Evolutionary conservation across 768 basidiomycete species (phyloP).

Genomic region (Calocybe indica): DNA sequence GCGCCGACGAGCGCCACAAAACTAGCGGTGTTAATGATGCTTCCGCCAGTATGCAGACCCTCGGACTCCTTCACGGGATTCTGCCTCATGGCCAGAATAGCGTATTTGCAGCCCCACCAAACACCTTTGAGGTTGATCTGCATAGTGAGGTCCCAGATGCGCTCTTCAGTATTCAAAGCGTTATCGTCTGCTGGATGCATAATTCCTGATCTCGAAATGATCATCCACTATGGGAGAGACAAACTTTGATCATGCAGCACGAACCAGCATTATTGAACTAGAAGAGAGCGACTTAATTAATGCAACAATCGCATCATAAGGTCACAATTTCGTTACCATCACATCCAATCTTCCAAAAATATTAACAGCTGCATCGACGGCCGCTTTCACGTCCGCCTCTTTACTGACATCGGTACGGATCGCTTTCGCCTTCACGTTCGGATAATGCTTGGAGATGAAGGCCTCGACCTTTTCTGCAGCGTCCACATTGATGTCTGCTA

Average conservation of each 20-base stretch:
- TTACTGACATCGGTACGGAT: constrained; percentile 84
- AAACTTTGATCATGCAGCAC: constrained; percentile 7
- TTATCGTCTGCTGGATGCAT: constrained; percentile 97
- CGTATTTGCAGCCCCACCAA: constrained; percentile 99
- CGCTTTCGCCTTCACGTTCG: constrained; percentile 63
- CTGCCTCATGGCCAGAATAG: constrained; percentile 92
- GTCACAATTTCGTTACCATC: constrained; percentile 57
- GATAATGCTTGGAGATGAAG: constrained; percentile 59
- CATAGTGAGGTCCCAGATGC: constrained; percentile 93
- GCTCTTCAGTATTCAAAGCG: constrained; percentile 94
- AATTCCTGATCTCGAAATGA: constrained; percentile 54
- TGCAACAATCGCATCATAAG: neutral
- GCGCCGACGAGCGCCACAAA: constrained; percentile 96
- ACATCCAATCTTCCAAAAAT: constrained; percentile 93
- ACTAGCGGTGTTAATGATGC: constrained; percentile 97
- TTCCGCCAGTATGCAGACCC: constrained; percentile 76
- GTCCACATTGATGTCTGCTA: constrained; percentile 80
- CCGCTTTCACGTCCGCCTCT: constrained; percentile 78
- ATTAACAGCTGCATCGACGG: constrained; percentile 73
- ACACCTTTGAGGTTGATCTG: constrained; percentile 97
- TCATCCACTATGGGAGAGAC: neutral
- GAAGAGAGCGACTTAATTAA: neutral
- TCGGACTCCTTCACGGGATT: constrained; percentile 81
- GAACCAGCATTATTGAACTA: constrained; percentile 92
- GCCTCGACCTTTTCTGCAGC: constrained; percentile 65